phyloP scores from a whole-genome alignment of 345 rosid species.

The Brassica cretica region DNA sequence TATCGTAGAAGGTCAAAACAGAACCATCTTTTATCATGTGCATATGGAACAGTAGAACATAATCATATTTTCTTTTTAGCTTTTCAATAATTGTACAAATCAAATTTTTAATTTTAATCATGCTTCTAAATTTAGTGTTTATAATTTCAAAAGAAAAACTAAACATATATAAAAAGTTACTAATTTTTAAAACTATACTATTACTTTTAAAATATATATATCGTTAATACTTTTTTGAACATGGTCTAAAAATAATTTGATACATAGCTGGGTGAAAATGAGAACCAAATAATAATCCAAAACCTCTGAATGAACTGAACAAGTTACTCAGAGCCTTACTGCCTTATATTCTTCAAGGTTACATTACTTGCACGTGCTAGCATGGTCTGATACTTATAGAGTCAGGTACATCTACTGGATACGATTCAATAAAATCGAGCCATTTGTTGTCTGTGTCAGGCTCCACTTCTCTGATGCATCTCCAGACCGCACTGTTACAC shows the following conservation, averaged over 20 bases:
- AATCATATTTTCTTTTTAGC: no score
- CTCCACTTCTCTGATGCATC: conserved; percentile 39
- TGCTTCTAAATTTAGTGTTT: not conserved
- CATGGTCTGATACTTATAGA: conserved; percentile 18
- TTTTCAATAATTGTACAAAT: no score
- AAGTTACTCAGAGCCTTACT: conserved; percentile 3
- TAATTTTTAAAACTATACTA: not conserved
- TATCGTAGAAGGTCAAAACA: conserved; percentile 13
- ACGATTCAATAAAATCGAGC: conserved; percentile 46
- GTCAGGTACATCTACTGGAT: conserved; percentile 43
- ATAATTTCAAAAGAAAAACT: not conserved
- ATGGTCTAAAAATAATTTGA: not conserved
- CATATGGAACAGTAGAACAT: no score
- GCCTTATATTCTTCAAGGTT: conserved; percentile 22
- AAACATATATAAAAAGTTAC: no score
- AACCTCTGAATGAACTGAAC: conserved; percentile 29
- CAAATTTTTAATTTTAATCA: no score
- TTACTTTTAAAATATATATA: not conserved
- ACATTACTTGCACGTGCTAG: conserved; percentile 17
- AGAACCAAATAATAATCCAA: conserved; percentile 12
- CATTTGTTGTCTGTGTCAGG: conserved; percentile 46
- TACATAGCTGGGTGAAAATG: not conserved
- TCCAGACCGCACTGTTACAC: conserved; percentile 68
- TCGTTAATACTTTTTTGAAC: no score
- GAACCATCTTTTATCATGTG: not conserved